Evolutionary conservation across 2,329 filamentous ascomycete species (phyloP).

Genomic region (Aspergillus unguis): DNA sequence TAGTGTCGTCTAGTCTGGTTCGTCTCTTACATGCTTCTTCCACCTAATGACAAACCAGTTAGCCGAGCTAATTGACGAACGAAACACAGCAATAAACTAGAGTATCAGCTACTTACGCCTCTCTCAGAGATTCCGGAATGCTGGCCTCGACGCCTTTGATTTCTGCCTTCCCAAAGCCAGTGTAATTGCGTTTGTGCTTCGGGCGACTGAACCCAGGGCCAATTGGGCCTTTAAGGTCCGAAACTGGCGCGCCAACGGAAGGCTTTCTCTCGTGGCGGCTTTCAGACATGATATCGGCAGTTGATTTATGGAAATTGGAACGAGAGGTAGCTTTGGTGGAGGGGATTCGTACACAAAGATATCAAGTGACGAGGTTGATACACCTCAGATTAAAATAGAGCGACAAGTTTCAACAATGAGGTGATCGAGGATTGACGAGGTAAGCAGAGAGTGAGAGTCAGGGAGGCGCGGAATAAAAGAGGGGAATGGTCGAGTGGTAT

Average conservation of each 20-base stretch:
- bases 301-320: not conserved
- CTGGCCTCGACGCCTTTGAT: conserved; percentile 91
- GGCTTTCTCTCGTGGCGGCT: conserved; percentile 68
- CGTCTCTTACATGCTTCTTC: conserved; percentile 55
- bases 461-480: not conserved
- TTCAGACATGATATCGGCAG: conserved; percentile 22
- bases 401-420: not conserved
- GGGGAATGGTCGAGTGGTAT: not conserved
- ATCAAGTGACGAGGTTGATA: not conserved
- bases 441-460: not conserved
- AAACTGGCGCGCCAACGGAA: conserved; percentile 76
- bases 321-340: not conserved
- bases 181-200: conserved; percentile 96
- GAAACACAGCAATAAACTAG: not conserved
- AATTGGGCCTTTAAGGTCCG: conserved; percentile 80
- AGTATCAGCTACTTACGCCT: conserved; percentile 61
- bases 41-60: conserved; percentile 43
- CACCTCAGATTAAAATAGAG: not conserved
- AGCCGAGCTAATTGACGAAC: conserved; percentile 13
- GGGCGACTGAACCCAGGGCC: conserved; percentile 83
- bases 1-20: not conserved
- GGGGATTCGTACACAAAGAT: conserved; percentile 5
- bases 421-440: not conserved
- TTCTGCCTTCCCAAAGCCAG: conserved; percentile 83
- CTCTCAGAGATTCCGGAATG: conserved; percentile 85